Evolutionary conservation across 257 asterid species (phyloP), one percentile per base, ranked within the genome.

Genomic region (Solanum raphanifolium): DNA sequence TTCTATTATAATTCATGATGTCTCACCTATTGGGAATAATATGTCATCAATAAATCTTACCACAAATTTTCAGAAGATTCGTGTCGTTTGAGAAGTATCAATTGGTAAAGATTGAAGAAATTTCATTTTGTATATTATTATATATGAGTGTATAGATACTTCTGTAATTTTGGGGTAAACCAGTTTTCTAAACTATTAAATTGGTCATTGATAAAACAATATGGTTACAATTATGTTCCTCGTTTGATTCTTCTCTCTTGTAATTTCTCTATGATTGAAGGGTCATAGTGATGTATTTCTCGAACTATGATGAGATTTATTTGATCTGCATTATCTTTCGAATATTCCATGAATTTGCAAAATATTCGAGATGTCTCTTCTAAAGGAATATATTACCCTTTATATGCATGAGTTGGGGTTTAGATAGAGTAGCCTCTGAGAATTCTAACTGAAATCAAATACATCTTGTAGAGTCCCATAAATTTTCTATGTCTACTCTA

Each of bases 171-270:
- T 55, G 25, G 9, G 62, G 0, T 52, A 16, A 52, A 52, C 23
- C 9, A 52, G 3, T 16, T 52, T 52, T 52, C 23, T 52, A 52
- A 52, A 52, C 23, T 0, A 52, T 52, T 52, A 52, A 52, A 52
- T 52, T 52, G 62, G 9, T 52, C 62, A 52, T 2, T 55, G 11
- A 55, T 55, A 55, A 55, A 55, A 6, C n/a, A 52, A 5, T 52
- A 52, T 16, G 23, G 62, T 16, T 52, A 52, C 1, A 52, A 52
- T 16, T 16, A 0, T 52, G 9, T 2, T 6, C 10, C n/a, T 52
- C 10, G 0, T 52, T 52, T 18, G 9, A 18, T 52, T 52, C 10
- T 52, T 18, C 62, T 52, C 62, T 52, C 4, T 52, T 52, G 0
- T 52, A 52, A 52, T 2, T 52, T 52, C 62, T 52, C 4, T 52